Conservation (phyloP, 805 yeast species). For the Schwanniomyces yamadae region DNA sequence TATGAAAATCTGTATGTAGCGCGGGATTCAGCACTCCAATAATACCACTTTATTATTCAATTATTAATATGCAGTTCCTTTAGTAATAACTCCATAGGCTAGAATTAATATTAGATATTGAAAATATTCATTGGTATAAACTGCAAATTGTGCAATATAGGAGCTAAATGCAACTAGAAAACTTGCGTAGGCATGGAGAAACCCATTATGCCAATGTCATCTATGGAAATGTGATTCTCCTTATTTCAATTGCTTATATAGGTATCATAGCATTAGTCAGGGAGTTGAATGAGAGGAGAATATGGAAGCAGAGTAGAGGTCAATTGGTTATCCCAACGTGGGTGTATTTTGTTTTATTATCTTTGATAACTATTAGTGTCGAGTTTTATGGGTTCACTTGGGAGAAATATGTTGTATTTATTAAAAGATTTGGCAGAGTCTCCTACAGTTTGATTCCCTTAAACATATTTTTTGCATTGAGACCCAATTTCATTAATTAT, state of each 20-base stretch:
- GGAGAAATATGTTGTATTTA: conserved; percentile 31
- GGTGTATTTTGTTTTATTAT: conserved; percentile 29
- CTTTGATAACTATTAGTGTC: conserved; percentile 26
- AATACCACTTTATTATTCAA: too few relatives aligned
- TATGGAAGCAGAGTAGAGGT: background rate
- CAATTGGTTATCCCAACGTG: conserved; percentile 26
- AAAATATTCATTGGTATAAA: too few relatives aligned
- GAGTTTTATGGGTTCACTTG: conserved; percentile 32
- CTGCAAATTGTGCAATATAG: too few relatives aligned
- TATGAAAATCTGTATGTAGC: too few relatives aligned
- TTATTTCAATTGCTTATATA: conserved; percentile 42
- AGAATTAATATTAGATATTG: too few relatives aligned
- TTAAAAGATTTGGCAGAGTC: conserved; percentile 62
- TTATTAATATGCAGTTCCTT: too few relatives aligned
- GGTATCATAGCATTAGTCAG: conserved; percentile 30
- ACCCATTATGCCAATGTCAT: conserved; percentile 33
- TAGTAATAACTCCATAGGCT: too few relatives aligned
- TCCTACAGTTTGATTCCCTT: conserved; percentile 59
- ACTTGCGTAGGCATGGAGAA: background rate
- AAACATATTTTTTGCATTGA: conserved; percentile 52
- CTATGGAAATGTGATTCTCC: conserved; percentile 56
- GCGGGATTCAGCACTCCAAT: too few relatives aligned
- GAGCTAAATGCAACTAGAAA: too few relatives aligned
- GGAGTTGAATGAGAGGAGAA: background rate
- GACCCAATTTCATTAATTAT: conserved; percentile 52